Conservation (phyloP, 1,139 yeast genomes). For the Cylindricascospora bacillispora region DNA sequence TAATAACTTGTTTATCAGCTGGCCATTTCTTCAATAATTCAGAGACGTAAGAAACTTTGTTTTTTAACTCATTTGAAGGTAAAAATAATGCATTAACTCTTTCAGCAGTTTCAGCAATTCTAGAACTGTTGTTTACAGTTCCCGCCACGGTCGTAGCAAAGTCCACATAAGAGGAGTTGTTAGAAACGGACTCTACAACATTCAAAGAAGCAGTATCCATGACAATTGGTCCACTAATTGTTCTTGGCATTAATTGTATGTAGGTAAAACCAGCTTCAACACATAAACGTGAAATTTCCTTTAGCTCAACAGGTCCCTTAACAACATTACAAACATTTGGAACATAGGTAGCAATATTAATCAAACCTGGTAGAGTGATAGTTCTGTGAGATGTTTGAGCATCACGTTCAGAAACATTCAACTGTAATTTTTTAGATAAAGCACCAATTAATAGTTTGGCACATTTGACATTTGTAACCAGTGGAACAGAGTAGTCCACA, state of each 20-base stretch:
- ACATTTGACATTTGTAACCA: constrained; percentile 94
- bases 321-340: constrained; percentile 47
- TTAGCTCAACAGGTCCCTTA: constrained; percentile 39
- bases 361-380: constrained; percentile 72
- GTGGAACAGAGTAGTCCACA: constrained; percentile 94
- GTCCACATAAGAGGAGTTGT: constrained; percentile 62
- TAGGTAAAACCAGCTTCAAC: constrained; percentile 84
- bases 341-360: constrained; percentile 69
- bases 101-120: constrained; percentile 49
- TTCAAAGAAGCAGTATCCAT: constrained; percentile 53
- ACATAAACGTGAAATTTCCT: constrained; percentile 55
- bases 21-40: constrained; percentile 83
- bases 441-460: constrained; percentile 96
- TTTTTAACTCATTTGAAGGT: constrained; percentile 64
- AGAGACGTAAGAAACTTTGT: constrained; percentile 63
- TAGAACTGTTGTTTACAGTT: constrained; percentile 51
- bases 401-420: constrained; percentile 68
- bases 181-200: constrained; percentile 47
- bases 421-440: constrained; percentile 50
- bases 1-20: constrained; percentile 65
- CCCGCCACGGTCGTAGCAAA: constrained; percentile 79
- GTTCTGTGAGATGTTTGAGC: constrained; percentile 86
- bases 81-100: constrained; percentile 70
- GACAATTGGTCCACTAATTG: constrained; percentile 49
- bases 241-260: constrained; percentile 67